Conservation (phyloP, 305 asterid species). For the Fraxinus paxiana region DNA sequence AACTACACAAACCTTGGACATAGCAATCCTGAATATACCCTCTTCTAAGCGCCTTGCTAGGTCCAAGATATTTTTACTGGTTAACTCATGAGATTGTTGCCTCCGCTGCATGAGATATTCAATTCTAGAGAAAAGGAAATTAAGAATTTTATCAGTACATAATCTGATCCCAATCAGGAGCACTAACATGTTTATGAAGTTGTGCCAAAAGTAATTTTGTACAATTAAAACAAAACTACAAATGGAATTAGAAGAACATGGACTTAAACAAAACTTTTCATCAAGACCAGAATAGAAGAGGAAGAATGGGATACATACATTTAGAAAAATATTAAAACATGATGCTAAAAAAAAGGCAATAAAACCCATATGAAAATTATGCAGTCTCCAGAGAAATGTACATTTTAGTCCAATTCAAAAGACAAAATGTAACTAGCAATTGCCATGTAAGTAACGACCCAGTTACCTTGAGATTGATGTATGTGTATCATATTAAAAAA, state of each 20-base stretch:
- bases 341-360: slow-evolving; percentile 3
- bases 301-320: neutral
- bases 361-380: slow-evolving; percentile 2
- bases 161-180: slow-evolving; percentile 8
- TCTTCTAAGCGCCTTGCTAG: slow-evolving; percentile 84
- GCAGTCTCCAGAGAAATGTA: neutral
- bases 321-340: neutral
- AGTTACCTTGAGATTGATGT: neutral
- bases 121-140: slow-evolving; percentile 52
- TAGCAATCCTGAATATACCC: slow-evolving; percentile 64
- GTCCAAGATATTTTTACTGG: slow-evolving; percentile 54
- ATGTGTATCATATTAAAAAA: neutral
- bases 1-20: slow-evolving; percentile 52
- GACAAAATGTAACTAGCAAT: neutral
- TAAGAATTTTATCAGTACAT: slow-evolving; percentile 22
- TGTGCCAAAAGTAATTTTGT: neutral
- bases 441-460: neutral
- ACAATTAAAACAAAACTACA: neutral
- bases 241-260: neutral
- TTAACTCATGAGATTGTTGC: slow-evolving; percentile 53
- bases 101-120: slow-evolving; percentile 58
- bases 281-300: slow-evolving; percentile 1
- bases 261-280: neutral
- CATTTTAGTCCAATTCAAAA: neutral
- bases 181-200: neutral